A percentile compares a stretch with the other conserved stretches of the same genome.
Evolutionary conservation across 257 asterid genomes (phyloP).

Genomic region (Jacaranda mimosifolia): DNA sequence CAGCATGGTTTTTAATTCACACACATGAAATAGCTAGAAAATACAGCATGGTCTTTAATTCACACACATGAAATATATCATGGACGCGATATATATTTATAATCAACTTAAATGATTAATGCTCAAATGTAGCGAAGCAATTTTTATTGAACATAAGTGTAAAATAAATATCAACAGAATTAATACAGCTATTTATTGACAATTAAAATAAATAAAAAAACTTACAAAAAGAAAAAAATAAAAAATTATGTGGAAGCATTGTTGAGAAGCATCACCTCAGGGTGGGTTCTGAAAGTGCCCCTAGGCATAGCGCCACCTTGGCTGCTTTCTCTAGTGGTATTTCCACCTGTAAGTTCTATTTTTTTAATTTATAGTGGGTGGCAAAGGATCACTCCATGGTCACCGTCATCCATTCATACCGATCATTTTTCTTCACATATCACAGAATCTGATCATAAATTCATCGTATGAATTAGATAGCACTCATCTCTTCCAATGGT

Average conservation of each 20-base stretch:
- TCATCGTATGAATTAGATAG: neutral
- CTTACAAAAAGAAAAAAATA: neutral
- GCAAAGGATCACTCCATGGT: constrained; percentile 27
- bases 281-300: constrained; percentile 1
- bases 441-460: neutral
- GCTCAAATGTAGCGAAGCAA: too few species aligned
- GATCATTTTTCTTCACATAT: neutral
- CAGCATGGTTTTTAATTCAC: too few species aligned
- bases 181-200: too few species aligned
- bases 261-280: constrained; percentile 12
- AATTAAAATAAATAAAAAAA: neutral
- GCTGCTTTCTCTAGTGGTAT: neutral
- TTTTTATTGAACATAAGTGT: too few species aligned
- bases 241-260: constrained; percentile 23
- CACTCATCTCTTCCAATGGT: neutral
- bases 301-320: neutral
- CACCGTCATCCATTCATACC: neutral
- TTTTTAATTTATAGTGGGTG: neutral
- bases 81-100: too few species aligned
- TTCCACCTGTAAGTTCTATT: neutral
- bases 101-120: too few species aligned
- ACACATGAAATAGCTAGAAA: too few species aligned
- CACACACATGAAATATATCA: too few species aligned
- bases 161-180: too few species aligned
- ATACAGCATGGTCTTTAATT: too few species aligned